Evolutionary conservation across 192 early-diverging fungal genomes (phyloP).

Genomic region (Backusella sp.): DNA sequence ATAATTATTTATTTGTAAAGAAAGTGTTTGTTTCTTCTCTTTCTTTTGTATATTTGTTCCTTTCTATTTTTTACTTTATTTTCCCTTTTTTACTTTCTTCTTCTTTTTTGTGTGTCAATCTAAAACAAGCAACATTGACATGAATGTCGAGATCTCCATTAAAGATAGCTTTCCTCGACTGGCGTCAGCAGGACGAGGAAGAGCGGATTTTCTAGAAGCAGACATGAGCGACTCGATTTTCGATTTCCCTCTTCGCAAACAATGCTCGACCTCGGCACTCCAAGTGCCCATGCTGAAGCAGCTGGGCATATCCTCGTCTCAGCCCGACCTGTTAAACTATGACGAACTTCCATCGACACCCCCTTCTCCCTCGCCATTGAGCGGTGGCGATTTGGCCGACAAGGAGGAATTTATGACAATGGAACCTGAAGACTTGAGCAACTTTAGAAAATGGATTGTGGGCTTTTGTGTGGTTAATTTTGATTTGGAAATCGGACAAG

Average conservation of each 20-base stretch:
- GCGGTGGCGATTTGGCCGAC: conserved; percentile 23
- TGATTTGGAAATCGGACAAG: conserved; percentile 81
- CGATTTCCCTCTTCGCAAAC: conserved; percentile 9
- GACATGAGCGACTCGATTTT: conserved; percentile 19
- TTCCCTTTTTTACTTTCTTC: not conserved
- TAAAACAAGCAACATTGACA: not conserved
- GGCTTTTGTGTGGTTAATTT: conserved; percentile 79
- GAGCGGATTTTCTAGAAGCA: conserved; percentile 4
- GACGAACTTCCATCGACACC: not conserved
- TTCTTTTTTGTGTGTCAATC: not conserved
- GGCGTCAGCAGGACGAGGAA: not conserved
- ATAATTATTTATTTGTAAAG: conserved; percentile 2
- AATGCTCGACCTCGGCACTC: conserved; percentile 10
- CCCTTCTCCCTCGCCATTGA: conserved; percentile 2
- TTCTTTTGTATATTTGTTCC: not conserved
- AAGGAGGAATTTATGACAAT: not conserved
- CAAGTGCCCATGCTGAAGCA: not conserved
- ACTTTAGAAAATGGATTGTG: conserved; percentile 65
- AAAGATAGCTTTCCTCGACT: not conserved
- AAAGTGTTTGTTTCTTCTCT: not conserved
- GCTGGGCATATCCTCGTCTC: not conserved
- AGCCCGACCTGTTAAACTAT: not conserved
- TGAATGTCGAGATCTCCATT: conserved; percentile 4
- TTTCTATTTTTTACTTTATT: not conserved
- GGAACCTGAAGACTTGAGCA: conserved; percentile 38